Conservation (phyloP, 768 basidiomycete genomes). For the Boletus vinaceobasis region DNA sequence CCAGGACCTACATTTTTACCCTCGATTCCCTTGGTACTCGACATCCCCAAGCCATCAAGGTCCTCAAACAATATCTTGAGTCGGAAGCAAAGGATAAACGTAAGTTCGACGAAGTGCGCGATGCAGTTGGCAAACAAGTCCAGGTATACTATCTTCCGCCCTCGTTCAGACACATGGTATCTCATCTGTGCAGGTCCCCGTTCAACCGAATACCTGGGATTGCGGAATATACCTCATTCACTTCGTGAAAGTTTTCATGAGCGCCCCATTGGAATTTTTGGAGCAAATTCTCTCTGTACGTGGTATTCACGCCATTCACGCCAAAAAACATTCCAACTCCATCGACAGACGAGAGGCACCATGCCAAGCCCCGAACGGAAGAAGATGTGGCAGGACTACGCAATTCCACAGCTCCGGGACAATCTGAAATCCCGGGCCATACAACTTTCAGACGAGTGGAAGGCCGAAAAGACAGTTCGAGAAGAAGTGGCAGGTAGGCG, state of each 20-base stretch:
- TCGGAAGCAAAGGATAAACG: conserved; percentile 78
- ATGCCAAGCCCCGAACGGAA: conserved; percentile 38
- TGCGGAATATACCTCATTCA: conserved; percentile 93
- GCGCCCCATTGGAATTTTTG: conserved; percentile 50
- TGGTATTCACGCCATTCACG: background rate
- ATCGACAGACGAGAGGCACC: conserved; percentile 30
- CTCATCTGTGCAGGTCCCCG: conserved; percentile 60
- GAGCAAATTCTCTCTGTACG: conserved; percentile 42
- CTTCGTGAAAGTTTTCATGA: conserved; percentile 75
- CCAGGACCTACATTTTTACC: conserved; percentile 77
- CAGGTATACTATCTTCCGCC: conserved; percentile 38
- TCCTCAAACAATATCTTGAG: conserved; percentile 63
- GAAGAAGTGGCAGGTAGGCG: conserved; percentile 31
- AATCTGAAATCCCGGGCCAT: conserved; percentile 40
- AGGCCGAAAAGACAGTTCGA: conserved; percentile 40
- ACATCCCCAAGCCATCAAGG: conserved; percentile 64
- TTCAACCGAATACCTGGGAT: conserved; percentile 86
- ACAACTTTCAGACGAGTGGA: conserved; percentile 54
- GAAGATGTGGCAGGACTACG: conserved; percentile 50
- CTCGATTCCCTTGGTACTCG: conserved; percentile 82
- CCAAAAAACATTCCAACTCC: conserved; percentile 1
- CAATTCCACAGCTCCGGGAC: conserved; percentile 47
- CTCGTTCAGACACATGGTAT: background rate
- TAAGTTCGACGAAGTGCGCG: conserved; percentile 35
- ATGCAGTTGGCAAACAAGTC: conserved; percentile 46